phyloP scores from a whole-genome alignment of 2,329 filamentous ascomycete species.

The Fusarium siculi region DNA sequence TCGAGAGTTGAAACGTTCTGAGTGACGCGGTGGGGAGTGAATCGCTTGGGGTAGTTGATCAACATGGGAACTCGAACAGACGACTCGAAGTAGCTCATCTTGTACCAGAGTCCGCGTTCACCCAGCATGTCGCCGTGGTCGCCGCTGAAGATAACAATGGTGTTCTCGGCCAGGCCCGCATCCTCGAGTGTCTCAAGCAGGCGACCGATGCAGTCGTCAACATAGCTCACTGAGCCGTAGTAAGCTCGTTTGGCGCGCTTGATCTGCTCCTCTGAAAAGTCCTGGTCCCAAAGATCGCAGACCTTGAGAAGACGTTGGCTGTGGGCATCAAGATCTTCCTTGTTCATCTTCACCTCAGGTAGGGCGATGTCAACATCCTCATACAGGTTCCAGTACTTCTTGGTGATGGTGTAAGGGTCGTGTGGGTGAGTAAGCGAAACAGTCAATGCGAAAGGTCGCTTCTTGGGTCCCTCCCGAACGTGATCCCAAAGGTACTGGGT shows the following conservation, averaged over 20 bases:
- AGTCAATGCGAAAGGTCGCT: constrained; percentile 86
- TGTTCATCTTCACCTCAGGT: constrained; percentile 80
- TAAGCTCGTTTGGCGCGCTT: constrained; percentile 87
- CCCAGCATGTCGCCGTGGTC: constrained; percentile 98
- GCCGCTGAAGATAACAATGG: constrained; percentile 90
- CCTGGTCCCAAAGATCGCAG: constrained; percentile 85
- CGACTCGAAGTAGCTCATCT: constrained; percentile 96
- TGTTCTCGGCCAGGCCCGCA: constrained; percentile 83
- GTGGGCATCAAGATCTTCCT: constrained; percentile 86
- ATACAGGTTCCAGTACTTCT: constrained; percentile 93
- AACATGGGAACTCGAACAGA: constrained; percentile 90
- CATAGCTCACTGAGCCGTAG: constrained; percentile 92
- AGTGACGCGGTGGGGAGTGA: constrained; percentile 78
- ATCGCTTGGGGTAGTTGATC: constrained; percentile 81
- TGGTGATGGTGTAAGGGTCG: constrained; percentile 93
- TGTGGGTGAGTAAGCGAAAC: constrained; percentile 95
- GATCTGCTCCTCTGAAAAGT: constrained; percentile 87
- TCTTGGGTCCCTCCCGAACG: constrained; percentile 78
- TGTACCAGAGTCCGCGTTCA: constrained; percentile 93
- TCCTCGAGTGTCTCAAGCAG: constrained; percentile 81
- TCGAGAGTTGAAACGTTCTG: constrained; percentile 93
- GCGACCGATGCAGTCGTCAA: constrained; percentile 90
- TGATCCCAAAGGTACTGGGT: constrained; percentile 92
- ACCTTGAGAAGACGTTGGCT: constrained; percentile 88
- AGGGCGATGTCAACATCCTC: constrained; percentile 88